Evolutionary conservation across 2,329 filamentous ascomycete genomes (phyloP).

Genomic region (Apiospora kogelbergensis): DNA sequence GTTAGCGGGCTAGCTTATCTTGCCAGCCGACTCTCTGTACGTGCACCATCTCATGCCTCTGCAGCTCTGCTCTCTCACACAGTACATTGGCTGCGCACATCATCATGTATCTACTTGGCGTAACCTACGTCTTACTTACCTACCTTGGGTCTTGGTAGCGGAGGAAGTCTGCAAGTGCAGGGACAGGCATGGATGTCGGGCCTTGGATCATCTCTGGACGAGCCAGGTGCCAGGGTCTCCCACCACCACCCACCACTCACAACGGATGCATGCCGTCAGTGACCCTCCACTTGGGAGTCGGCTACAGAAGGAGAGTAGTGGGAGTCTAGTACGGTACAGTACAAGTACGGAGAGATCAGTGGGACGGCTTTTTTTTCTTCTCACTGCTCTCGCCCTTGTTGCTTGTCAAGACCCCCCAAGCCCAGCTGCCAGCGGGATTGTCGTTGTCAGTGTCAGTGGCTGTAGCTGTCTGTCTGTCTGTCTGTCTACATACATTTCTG

Average conservation of each 20-base stretch:
- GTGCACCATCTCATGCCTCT: too few species aligned
- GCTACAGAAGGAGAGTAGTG: background rate
- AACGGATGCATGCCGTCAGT: background rate
- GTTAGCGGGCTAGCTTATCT: background rate
- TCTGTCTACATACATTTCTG: background rate
- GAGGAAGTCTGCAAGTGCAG: conserved; percentile 1
- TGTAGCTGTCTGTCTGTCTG: background rate
- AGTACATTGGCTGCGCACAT: background rate
- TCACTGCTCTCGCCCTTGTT: conserved; percentile 11
- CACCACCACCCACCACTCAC: background rate
- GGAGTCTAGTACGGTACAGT: background rate
- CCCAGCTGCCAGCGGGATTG: background rate
- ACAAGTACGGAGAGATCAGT: background rate
- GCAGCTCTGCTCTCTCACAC: background rate
- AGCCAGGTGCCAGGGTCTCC: background rate
- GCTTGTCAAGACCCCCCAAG: conserved; percentile 11
- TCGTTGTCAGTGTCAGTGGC: background rate
- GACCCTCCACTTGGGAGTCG: conserved; percentile 2
- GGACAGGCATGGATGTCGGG: conserved; percentile 3
- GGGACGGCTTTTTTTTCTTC: background rate
- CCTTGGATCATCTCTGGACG: conserved; percentile 3
- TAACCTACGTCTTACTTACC: conserved; percentile 3
- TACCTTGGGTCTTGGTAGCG: conserved; percentile 3
- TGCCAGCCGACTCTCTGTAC: background rate
- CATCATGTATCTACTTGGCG: background rate